A percentile compares a stretch with the other conserved stretches of the same genome.
phyloP scores from a whole-genome alignment of 176 grass and related monocot species.

The Bromus sterilis region DNA sequence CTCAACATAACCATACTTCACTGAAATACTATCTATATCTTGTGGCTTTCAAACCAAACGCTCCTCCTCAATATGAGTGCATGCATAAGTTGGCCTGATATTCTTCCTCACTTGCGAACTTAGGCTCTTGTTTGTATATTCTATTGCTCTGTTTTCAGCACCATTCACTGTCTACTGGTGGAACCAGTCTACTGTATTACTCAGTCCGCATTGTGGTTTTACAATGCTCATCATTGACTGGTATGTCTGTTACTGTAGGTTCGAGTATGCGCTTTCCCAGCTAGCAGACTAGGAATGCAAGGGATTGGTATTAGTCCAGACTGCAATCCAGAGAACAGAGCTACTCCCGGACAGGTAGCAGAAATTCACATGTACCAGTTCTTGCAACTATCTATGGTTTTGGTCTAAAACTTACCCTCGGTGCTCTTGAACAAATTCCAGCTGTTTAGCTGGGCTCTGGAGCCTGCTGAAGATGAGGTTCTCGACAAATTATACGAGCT shows the following conservation, averaged over 20 bases:
- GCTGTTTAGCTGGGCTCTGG: conserved; percentile 98
- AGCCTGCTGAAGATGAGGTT: conserved; percentile 81
- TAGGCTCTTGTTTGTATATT: neutral
- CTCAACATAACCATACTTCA: neutral
- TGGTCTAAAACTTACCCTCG: neutral
- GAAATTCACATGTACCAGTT: neutral
- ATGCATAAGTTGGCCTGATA: neutral
- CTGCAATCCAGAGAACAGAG: conserved; percentile 87
- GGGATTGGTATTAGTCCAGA: conserved; percentile 86
- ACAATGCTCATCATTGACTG: neutral
- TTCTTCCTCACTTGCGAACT: neutral
- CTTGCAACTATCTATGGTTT: neutral
- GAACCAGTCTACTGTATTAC: neutral
- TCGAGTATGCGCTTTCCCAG: conserved; percentile 75
- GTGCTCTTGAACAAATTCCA: conserved; percentile 26
- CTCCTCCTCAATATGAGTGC: neutral
- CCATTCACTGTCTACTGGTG: neutral
- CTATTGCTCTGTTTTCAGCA: neutral
- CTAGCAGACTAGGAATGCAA: conserved; percentile 50
- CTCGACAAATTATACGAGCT: conserved; percentile 73
- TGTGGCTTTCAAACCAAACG: neutral
- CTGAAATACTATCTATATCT: neutral
- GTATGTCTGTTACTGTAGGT: conserved; percentile 34
- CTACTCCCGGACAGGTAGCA: conserved; percentile 73
- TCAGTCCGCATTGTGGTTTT: neutral